Percentiles rank a stretch among this genome's conserved stretches.
These are phyloP conservation scores for Phytopythium kandeliae DNA, from an alignment of 352 stramenopile genomes.

Conservation along the genomic window DNA sequence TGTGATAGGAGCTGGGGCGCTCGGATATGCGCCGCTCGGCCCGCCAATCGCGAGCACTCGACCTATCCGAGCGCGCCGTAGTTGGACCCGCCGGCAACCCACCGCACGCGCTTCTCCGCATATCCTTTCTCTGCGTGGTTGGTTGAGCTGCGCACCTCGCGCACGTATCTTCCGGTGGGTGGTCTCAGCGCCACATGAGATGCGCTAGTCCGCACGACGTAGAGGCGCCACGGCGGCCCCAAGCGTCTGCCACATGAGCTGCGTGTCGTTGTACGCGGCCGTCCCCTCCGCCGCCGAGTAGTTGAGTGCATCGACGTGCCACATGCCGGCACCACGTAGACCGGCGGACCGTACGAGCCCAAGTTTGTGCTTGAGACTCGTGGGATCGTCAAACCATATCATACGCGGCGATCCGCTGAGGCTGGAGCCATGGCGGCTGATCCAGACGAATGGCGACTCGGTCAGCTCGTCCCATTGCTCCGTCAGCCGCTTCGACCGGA, in stretches of 20 bases:
- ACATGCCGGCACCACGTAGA: conserved; percentile 73
- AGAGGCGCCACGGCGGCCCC: conserved; percentile 16
- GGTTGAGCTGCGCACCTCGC: neutral
- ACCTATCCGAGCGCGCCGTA: neutral
- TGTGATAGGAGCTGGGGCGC: neutral
- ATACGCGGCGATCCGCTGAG: conserved; percentile 4
- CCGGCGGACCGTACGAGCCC: conserved; percentile 33
- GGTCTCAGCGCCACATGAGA: neutral
- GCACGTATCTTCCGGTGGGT: neutral
- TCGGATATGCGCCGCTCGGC: neutral
- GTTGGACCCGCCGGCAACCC: neutral
- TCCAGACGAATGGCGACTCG: conserved; percentile 46
- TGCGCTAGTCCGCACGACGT: neutral
- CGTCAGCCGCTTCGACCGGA: conserved; percentile 15
- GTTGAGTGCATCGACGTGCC: conserved; percentile 75
- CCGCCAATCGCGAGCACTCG: neutral
- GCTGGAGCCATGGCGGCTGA: conserved; percentile 5
- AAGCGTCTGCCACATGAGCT: conserved; percentile 51
- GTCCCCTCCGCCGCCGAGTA: conserved; percentile 18
- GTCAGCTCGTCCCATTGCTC: conserved; percentile 51
- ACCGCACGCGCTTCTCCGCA: neutral
- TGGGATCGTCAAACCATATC: conserved; percentile 73
- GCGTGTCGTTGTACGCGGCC: conserved; percentile 24
- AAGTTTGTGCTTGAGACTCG: conserved; percentile 57
- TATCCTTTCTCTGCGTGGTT: neutral